These are phyloP conservation scores for Daldinia decipiens DNA, from an alignment of 495 filamentous ascomycete species.

Conservation along the genomic window DNA sequence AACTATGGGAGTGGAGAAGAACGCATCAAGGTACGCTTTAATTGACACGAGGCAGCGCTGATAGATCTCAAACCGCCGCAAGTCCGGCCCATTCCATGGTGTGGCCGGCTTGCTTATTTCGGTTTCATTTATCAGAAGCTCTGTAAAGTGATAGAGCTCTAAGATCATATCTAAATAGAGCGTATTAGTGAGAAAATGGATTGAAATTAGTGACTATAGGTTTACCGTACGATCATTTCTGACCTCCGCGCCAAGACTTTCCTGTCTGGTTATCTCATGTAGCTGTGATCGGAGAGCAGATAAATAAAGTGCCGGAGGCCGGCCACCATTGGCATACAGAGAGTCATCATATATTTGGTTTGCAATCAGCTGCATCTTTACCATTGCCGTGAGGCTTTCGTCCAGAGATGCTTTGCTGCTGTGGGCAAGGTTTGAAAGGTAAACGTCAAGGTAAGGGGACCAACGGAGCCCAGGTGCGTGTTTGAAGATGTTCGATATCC, in stretches of 20 bases:
- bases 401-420: constrained; percentile 61
- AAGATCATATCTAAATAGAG: not conserved
- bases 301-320: not conserved
- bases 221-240: not conserved
- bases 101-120: not conserved
- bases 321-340: not conserved
- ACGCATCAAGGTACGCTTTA: not conserved
- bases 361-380: constrained; percentile 54
- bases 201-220: not conserved
- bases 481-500: constrained; percentile 57
- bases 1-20: not conserved
- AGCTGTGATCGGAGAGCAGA: not conserved
- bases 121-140: not conserved
- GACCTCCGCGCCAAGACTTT: not conserved
- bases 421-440: constrained; percentile 56
- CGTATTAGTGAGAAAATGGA: not conserved
- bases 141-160: not conserved
- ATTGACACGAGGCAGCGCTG: not conserved
- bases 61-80: not conserved
- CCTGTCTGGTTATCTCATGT: not conserved
- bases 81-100: not conserved
- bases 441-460: constrained; percentile 65
- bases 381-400: constrained; percentile 59
- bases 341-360: not conserved
- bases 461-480: constrained; percentile 61